Evolutionary conservation across 495 filamentous ascomycete genomes (phyloP).

Genomic region (Aspergillus incahuasiensis): DNA sequence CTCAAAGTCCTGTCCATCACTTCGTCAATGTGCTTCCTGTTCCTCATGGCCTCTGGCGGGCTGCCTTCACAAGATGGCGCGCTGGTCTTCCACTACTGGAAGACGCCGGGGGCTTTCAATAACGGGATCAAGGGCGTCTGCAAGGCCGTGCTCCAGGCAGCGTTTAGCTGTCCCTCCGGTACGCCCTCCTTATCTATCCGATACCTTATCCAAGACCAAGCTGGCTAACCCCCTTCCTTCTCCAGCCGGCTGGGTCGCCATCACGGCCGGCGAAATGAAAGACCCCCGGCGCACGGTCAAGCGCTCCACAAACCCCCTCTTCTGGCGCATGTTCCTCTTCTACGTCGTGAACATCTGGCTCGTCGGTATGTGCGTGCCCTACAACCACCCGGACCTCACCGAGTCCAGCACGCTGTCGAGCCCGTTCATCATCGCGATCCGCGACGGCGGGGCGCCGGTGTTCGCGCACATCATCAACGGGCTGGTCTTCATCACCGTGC

Average conservation of each 20-base stretch:
- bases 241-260: conserved; percentile 10
- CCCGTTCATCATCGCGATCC: conserved; percentile 29
- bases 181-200: conserved; percentile 20
- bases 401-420: conserved; percentile 24
- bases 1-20: conserved; percentile 23
- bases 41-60: conserved; percentile 30
- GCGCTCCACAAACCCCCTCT: conserved; percentile 24
- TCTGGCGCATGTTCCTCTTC: conserved; percentile 32
- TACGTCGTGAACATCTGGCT: conserved; percentile 32
- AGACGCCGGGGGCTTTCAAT: conserved; percentile 26
- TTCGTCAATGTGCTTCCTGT: conserved; percentile 29
- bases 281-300: conserved; percentile 24
- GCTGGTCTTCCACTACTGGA: conserved; percentile 29
- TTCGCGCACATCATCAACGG: conserved; percentile 28
- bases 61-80: conserved; percentile 23
- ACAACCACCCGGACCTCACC: conserved; percentile 16
- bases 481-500: conserved; percentile 28
- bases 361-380: conserved; percentile 29
- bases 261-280: conserved; percentile 25
- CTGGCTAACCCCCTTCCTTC: no score
- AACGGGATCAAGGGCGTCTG: conserved; percentile 31
- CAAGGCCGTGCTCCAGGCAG: conserved; percentile 26
- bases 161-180: conserved; percentile 27
- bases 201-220: no score
- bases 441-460: conserved; percentile 19